These are phyloP conservation scores for Aspergillus glaucus DNA, from an alignment of 2,329 filamentous ascomycete genomes.

Conservation along the genomic window DNA sequence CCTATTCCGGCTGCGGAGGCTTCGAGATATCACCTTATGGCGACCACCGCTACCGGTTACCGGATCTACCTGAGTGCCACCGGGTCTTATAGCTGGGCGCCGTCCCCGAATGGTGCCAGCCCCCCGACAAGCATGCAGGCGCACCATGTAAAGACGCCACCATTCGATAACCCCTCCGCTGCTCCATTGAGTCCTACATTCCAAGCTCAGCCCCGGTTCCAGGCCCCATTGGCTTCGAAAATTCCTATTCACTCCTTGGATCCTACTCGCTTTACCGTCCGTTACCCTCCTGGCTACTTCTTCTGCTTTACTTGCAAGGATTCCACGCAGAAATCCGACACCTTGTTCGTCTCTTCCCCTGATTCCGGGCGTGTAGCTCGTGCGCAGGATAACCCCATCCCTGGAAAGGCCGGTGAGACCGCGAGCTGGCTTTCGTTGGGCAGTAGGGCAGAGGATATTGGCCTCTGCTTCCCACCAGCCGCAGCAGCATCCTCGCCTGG, in stretches of 20 bases:
- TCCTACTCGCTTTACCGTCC: conserved; percentile 34
- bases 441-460: conserved; percentile 70
- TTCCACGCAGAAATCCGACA: conserved; percentile 54
- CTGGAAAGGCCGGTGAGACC: conserved; percentile 65
- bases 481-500: conserved; percentile 60
- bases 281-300: conserved; percentile 85
- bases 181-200: conserved; percentile 18
- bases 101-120: conserved; percentile 53
- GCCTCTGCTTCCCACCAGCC: conserved; percentile 67
- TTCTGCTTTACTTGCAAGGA: conserved; percentile 70
- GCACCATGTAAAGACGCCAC: conserved; percentile 94
- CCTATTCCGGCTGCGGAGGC: conserved; percentile 79
- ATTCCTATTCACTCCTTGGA: conserved; percentile 40
- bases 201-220: conserved; percentile 21
- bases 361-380: conserved; percentile 78
- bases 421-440: conserved; percentile 73
- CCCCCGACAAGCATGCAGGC: conserved; percentile 94
- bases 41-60: conserved; percentile 82
- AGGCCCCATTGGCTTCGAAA: conserved; percentile 43
- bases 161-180: conserved; percentile 37
- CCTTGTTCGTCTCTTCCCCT: conserved; percentile 76
- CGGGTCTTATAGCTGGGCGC: conserved; percentile 54
- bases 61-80: conserved; percentile 89
- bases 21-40: conserved; percentile 79
- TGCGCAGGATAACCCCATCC: conserved; percentile 46